A percentile compares a stretch with the other conserved stretches of the same genome.
Evolutionary conservation across 2,329 filamentous ascomycete species (phyloP).

Genomic region (Aureobasidium sp.): DNA sequence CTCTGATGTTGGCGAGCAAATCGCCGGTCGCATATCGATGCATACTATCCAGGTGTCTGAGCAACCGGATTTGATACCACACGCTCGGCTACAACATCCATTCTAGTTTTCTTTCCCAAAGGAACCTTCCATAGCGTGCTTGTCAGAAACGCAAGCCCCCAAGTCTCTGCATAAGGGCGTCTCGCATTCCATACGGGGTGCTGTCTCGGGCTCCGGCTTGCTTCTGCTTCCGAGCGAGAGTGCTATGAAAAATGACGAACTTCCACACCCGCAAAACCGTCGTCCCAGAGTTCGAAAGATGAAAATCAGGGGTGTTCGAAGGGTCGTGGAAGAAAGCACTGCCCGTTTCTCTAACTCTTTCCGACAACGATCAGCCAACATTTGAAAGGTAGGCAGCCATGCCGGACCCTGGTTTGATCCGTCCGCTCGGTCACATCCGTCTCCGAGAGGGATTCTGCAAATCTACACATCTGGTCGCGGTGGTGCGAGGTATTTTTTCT

Average conservation of each 20-base stretch:
- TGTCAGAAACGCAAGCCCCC: conserved; percentile 5
- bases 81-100: background rate
- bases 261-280: background rate
- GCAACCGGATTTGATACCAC: background rate
- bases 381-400: background rate
- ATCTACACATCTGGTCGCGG: background rate
- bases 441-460: background rate
- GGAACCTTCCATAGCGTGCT: conserved; percentile 7
- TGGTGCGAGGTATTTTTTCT: background rate
- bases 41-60: background rate
- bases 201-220: background rate
- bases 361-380: background rate
- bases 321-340: background rate
- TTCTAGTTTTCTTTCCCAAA: background rate
- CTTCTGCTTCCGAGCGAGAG: background rate
- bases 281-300: background rate
- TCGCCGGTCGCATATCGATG: background rate
- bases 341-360: background rate
- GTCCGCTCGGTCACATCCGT: background rate
- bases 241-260: background rate
- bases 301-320: background rate
- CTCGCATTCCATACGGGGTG: background rate
- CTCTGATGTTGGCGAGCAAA: background rate
- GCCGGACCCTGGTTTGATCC: background rate
- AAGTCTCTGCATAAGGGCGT: background rate